Evolutionary conservation across 2,329 filamentous ascomycete genomes (phyloP), one percentile per base, ranked within the genome.

Genomic region (Xylariaceae sp.): DNA sequence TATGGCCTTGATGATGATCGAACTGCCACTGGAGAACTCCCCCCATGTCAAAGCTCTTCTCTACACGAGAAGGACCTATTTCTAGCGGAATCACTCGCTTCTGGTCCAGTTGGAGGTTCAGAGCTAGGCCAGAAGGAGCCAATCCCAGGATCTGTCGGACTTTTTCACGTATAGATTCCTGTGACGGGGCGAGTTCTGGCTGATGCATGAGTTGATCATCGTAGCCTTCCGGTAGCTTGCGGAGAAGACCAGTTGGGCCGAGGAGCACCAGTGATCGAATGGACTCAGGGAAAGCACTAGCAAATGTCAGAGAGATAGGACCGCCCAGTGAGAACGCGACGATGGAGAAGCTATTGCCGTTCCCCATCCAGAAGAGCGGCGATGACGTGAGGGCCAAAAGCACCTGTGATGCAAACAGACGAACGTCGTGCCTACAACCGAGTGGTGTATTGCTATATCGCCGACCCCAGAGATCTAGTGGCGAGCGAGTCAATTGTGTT

Each of bases 401-500:
- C 8, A 66, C 62, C 28, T 66, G 62, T 14, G 60, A 44, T 46
- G 58, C 58, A 26, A 65, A 65, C 19, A 66, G 47, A 36, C 62
- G 58, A 23, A 54, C 64, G 21, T 65, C 64, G 36, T 65, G 62
- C 19, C 58, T 56, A 23, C 53, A 59, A 23, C 21, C 34, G n/a
- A 65, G 56, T 12, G 67, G 67, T 6, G 63, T 64, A 31, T 69
- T 65, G 37, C 64, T 65, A 33, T 69, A 69, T 21, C 67, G 67
- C 56, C 67, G 52, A 16, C 67, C 67, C 67, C 65, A 69, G 23
- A 68, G 60, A 62, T 69, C 66, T 66, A 53, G 16, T 56, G 9
- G 29, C 17, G 3, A 16, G 34, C 6, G 4, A 45, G 33, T 23
- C 37, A 17, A 6, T 26, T 11, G 6, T 40, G 36, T 17, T 6